Conservation (phyloP, 2,329 filamentous ascomycete species). For the Phaeomoniella chlamydospora region DNA sequence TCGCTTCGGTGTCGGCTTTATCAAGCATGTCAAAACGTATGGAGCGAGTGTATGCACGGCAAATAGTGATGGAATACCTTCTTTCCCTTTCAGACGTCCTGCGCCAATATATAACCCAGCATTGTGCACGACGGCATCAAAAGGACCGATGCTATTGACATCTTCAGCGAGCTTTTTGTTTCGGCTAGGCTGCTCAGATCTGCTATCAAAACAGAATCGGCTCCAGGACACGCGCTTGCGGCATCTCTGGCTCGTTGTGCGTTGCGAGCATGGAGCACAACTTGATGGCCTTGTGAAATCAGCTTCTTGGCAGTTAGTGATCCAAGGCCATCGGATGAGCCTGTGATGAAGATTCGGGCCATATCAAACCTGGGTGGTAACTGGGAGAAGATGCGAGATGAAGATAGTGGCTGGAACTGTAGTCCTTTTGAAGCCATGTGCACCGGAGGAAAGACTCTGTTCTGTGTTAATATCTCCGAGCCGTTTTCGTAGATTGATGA, state of each 20-base stretch:
- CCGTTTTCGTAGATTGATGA: no score
- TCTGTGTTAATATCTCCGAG: no score
- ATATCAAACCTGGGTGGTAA: not conserved
- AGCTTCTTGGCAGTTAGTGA: constrained; percentile 35
- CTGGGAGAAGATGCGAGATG: not conserved
- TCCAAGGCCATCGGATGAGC: constrained; percentile 43
- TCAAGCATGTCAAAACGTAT: constrained; percentile 38
- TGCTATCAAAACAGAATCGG: constrained; percentile 35
- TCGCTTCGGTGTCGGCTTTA: constrained; percentile 30
- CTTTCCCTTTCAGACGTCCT: constrained; percentile 25
- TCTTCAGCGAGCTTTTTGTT: constrained; percentile 36
- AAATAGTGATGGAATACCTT: constrained; percentile 35
- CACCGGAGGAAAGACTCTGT: no score
- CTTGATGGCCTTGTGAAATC: constrained; percentile 35
- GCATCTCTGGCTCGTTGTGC: constrained; percentile 37
- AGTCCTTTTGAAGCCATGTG: no score
- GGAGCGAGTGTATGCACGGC: constrained; percentile 44
- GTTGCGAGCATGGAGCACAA: constrained; percentile 43
- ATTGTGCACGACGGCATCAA: constrained; percentile 45
- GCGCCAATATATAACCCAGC: constrained; percentile 32
- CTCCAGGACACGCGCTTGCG: constrained; percentile 30
- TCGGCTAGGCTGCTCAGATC: constrained; percentile 38
- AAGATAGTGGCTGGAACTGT: no score
- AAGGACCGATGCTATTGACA: constrained; percentile 33
- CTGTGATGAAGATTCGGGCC: constrained; percentile 28